Evolutionary conservation across 2,329 filamentous ascomycete species (phyloP), one percentile per base, ranked within the genome.

Genomic region (Phialophora macrospora): DNA sequence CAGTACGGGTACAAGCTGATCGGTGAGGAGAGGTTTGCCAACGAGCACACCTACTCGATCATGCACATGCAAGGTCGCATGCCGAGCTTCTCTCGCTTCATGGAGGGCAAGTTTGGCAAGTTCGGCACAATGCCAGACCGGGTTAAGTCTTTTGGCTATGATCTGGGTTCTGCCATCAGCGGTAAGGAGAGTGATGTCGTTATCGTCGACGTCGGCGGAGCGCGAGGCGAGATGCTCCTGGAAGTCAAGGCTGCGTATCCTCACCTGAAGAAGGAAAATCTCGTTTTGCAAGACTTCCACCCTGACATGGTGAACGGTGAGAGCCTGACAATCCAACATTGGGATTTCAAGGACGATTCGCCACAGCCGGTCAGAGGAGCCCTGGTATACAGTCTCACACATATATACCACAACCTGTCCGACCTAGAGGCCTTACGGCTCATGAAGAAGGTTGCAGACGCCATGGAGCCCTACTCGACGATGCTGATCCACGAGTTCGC

Each of bases 21-120:
- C 66, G 77, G 77, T 1, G 61, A 75, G 17, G 58, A 73, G 0
- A 60, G 71, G 1, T 71, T 77, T 1, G 71, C 74, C 2, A 60
- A 72, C 1, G 63, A 75, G 51, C 76, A 79, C 60, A 75, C 76
- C 0, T 79, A 78, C 54, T 72, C 73, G 0, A 78, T 78, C 3
- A 78, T 79, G 76, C 72, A 73, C 12, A 65, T 63, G 1, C 72
- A 76, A 61, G 74, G 74, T n/a, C 76, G 77, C 4, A 77, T 79
- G 73, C 73, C 74, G 24, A 78, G 76, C 57, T 79, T 79, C 56
- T 78, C 78, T 34, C 63, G 68, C n/a, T 78, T 79, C 65, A 78
- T 78, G 77, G 73, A 73, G 1, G 76, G 76, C 57, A 78, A 78
- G 58, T 78, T 78, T 38, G 69, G 74, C 30, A 77, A 75, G 28